Conservation (phyloP, 2,329 filamentous ascomycete genomes). For the Xylaria sp. region DNA sequence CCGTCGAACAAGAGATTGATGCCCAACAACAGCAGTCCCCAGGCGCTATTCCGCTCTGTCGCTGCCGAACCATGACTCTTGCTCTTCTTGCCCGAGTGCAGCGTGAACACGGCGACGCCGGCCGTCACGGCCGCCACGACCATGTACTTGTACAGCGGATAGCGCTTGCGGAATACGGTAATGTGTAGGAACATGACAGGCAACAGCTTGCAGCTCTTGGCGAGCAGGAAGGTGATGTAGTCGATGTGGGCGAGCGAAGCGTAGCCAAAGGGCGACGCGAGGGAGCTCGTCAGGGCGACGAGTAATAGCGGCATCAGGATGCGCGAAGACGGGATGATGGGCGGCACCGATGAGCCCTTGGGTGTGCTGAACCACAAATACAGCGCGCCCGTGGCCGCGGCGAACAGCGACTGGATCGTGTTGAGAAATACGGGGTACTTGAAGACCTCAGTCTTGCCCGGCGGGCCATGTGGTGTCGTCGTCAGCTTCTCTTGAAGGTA, state of each 20-base stretch:
- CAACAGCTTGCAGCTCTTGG: slow-evolving; percentile 98
- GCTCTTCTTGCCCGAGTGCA: slow-evolving; percentile 74
- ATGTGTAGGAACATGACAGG: slow-evolving; percentile 98
- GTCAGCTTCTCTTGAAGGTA: slow-evolving; percentile 97
- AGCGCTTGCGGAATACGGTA: slow-evolving; percentile 86
- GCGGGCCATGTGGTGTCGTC: slow-evolving; percentile 83
- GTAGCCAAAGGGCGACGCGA: slow-evolving; percentile 96
- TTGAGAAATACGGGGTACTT: slow-evolving; percentile 95
- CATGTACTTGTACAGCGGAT: slow-evolving; percentile 95
- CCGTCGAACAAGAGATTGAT: slow-evolving; percentile 97
- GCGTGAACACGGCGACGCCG: slow-evolving; percentile 93
- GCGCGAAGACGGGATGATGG: slow-evolving; percentile 79
- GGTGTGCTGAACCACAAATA: slow-evolving; percentile 79
- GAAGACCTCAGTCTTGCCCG: slow-evolving; percentile 77
- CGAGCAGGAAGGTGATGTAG: slow-evolving; percentile 97
- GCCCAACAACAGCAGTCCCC: slow-evolving; percentile 83
- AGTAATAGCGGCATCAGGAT: slow-evolving; percentile 84
- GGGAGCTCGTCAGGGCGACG: slow-evolving; percentile 86
- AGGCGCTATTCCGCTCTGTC: slow-evolving; percentile 71
- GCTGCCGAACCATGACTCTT: slow-evolving; percentile 62
- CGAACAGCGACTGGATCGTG: slow-evolving; percentile 92
- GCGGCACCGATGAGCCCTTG: slow-evolving; percentile 59
- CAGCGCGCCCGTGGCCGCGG: slow-evolving; percentile 80
- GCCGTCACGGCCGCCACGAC: slow-evolving; percentile 91
- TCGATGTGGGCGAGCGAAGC: slow-evolving; percentile 92